Base-by-base conservation (phyloP, 306 rosid species). In the Vicia faba region DNA sequence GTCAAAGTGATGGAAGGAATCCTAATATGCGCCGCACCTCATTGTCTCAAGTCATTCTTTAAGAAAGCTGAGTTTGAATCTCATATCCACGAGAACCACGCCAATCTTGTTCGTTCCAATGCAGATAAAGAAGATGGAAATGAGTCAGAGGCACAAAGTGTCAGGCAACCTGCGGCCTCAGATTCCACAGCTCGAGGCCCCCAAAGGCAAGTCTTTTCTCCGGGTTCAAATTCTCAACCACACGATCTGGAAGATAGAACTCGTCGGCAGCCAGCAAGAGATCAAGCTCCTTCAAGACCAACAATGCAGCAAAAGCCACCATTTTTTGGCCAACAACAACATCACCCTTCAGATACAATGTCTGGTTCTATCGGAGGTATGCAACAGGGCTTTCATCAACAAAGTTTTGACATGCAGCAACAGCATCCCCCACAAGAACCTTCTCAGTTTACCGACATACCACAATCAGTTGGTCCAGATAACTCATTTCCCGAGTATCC, bases 1-100 rank as follows among this genome's bases (percentile, higher is more conserved):
- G 84, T 95, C 53, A 91, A 95, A 88, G 75, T 95, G 85, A 91
- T 95, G 97, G 99, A 95, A 84, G 99, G 99, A 70, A 95, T 91
- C 81, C 84, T 88, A 73, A 73, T 95, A 56, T 95, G 99, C 62
- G 99, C 96, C 36, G 99, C 97, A 50, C 97, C 97, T 65, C 99
- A 95, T 66, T 95, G 99, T 80, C 96, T 91, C 51, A 95, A 87
- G 75, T 85, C 99, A 65, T 95, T 95, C 81, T 62, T 95, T 62
- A 91, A 87, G 83, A 79, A 80, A 77, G 53, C 75, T 57, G 97
- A 95, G 8, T 91, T 95, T 73, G 99, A 95, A 75, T 79, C 89
- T 80, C 99, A 95, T 66, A 91, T 95, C 69, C 91, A 91, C 0
- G 95, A 81, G 78, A 82, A 35, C 61, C 99, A 95, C 4, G 64